Evolutionary conservation across 2,329 filamentous ascomycete species (phyloP).

Genomic region (Alternaria sp.): DNA sequence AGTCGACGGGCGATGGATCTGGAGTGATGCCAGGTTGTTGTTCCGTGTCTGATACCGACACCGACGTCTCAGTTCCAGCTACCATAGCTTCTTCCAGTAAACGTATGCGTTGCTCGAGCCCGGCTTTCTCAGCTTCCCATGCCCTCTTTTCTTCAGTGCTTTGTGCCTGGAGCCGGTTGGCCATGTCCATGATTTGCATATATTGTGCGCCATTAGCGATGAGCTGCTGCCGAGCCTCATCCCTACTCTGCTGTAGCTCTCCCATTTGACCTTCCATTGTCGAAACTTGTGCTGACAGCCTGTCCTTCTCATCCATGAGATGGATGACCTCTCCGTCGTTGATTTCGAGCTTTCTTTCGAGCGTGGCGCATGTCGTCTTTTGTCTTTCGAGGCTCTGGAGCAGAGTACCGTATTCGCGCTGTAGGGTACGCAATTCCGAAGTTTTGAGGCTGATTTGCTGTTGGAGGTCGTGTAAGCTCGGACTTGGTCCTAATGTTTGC

Average conservation of each 20-base stretch:
- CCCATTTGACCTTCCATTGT: slow-evolving; percentile 58
- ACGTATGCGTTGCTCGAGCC: slow-evolving; percentile 45
- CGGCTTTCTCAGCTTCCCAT: slow-evolving; percentile 50
- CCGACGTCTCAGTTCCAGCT: slow-evolving; percentile 15
- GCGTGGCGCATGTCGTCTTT: slow-evolving; percentile 56
- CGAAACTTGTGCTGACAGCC: slow-evolving; percentile 55
- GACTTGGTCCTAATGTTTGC: slow-evolving; percentile 40
- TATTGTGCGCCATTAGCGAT: slow-evolving; percentile 57
- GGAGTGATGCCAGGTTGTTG: not conserved
- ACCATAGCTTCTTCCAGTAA: slow-evolving; percentile 47
- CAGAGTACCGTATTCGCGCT: slow-evolving; percentile 61
- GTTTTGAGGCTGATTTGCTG: slow-evolving; percentile 63
- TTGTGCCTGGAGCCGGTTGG: slow-evolving; percentile 53
- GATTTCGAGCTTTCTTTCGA: slow-evolving; percentile 54
- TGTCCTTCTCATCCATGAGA: slow-evolving; percentile 59
- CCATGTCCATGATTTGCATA: slow-evolving; percentile 59
- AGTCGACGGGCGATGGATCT: not conserved
- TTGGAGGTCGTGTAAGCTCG: slow-evolving; percentile 58
- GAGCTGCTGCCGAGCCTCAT: slow-evolving; percentile 53
- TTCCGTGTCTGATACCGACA: not conserved
- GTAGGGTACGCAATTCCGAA: slow-evolving; percentile 59
- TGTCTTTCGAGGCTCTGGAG: slow-evolving; percentile 60
- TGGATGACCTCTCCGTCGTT: slow-evolving; percentile 54
- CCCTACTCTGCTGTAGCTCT: slow-evolving; percentile 56
- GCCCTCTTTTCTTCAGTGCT: slow-evolving; percentile 52